A percentile compares a stretch with the other conserved stretches of the same genome.
These are phyloP conservation scores for Fusarium incarnatum DNA, from an alignment of 2,329 filamentous ascomycete species.

Conservation along the genomic window DNA sequence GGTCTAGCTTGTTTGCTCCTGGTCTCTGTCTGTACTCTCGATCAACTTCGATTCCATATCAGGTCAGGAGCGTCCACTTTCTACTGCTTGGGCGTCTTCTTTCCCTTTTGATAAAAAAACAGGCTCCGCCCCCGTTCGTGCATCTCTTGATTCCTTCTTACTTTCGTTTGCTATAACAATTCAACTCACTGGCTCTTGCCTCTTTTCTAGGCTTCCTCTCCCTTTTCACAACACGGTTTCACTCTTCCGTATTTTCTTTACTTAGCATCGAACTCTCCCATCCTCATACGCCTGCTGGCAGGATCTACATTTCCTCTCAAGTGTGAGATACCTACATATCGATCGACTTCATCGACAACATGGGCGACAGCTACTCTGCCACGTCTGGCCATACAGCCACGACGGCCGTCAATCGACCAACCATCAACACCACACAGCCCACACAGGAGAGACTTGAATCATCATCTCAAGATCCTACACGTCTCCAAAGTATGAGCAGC, in stretches of 20 bases:
- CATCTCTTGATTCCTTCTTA: constrained; percentile 26
- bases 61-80: constrained; percentile 28
- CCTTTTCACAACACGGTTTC: background rate
- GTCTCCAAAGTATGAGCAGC: constrained; percentile 25
- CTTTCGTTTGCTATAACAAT: constrained; percentile 23
- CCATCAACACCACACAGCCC: constrained; percentile 27
- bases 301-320: constrained; percentile 22
- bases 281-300: constrained; percentile 42
- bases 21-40: constrained; percentile 4
- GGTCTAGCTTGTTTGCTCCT: constrained; percentile 20
- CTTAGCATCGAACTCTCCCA: background rate
- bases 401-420: constrained; percentile 33
- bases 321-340: background rate
- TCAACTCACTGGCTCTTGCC: constrained; percentile 7
- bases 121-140: constrained; percentile 20
- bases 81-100: constrained; percentile 17
- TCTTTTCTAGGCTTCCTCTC: constrained; percentile 14
- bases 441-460: constrained; percentile 11
- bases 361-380: constrained; percentile 41
- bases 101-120: constrained; percentile 16
- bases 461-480: constrained; percentile 16
- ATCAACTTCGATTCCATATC: constrained; percentile 38
- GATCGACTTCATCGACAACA: constrained; percentile 22
- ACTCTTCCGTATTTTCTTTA: background rate
- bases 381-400: constrained; percentile 30